Percentiles rank a stretch among this genome's conserved stretches.
Conservation (phyloP, 2,329 filamentous ascomycete species). For the Harringtonia lauricola region DNA sequence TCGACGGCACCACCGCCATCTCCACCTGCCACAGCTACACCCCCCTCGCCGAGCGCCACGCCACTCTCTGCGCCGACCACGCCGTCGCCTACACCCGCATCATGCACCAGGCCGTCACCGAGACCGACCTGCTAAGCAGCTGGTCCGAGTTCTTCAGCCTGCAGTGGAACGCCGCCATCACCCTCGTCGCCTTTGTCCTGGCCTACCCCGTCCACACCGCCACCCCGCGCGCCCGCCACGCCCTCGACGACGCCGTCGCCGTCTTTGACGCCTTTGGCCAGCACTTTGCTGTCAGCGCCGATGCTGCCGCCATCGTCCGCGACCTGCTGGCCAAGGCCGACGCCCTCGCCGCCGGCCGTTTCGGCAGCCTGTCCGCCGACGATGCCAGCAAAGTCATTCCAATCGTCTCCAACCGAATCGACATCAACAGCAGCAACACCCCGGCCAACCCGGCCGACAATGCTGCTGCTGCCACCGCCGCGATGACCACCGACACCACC, state of each 20-base stretch:
- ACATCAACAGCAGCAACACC: too few species aligned
- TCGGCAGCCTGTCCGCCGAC: too few species aligned
- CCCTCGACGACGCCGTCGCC: conserved; percentile 26
- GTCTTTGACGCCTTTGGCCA: conserved; percentile 21
- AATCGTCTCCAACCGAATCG: too few species aligned
- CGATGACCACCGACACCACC: background rate
- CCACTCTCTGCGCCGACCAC: conserved; percentile 14
- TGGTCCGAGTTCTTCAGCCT: conserved; percentile 19
- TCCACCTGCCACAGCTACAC: too few species aligned
- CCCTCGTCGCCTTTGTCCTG: conserved; percentile 21
- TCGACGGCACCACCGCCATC: too few species aligned
- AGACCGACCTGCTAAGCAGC: conserved; percentile 17
- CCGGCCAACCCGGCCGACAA: too few species aligned
- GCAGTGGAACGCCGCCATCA: conserved; percentile 21
- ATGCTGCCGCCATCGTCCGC: conserved; percentile 25
- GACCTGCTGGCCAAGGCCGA: conserved; percentile 14
- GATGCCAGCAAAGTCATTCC: too few species aligned
- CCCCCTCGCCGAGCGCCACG: conserved; percentile 6
- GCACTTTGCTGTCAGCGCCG: conserved; percentile 28
- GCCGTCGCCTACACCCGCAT: conserved; percentile 20
- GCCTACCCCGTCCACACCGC: conserved; percentile 17
- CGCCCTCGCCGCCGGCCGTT: conserved; percentile 5
- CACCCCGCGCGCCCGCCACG: conserved; percentile 13
- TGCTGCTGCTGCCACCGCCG: background rate
- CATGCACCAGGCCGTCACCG: conserved; percentile 17